Conservation (phyloP, 2,329 filamentous ascomycete species). For the Aspergillus sp. region DNA sequence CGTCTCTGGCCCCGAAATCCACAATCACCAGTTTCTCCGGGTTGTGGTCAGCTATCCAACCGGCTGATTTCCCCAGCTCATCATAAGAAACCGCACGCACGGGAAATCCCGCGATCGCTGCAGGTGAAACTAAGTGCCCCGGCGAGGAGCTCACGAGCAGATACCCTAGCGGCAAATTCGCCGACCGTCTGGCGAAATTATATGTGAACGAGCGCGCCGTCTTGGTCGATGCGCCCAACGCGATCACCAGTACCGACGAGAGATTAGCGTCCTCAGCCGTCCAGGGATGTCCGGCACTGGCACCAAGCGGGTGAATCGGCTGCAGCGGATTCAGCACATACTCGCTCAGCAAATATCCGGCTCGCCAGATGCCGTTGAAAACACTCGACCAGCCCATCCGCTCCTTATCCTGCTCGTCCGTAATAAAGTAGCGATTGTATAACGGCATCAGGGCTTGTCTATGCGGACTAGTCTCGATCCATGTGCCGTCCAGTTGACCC, state of each 20-base stretch:
- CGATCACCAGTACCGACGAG: constrained; percentile 33
- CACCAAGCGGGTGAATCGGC: constrained; percentile 11
- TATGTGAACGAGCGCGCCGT: constrained; percentile 22
- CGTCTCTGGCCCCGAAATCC: background rate
- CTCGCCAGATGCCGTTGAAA: constrained; percentile 25
- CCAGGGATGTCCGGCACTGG: constrained; percentile 26
- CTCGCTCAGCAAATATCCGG: constrained; percentile 31
- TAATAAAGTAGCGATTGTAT: constrained; percentile 45
- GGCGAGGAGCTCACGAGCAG: constrained; percentile 12
- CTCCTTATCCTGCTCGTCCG: constrained; percentile 4
- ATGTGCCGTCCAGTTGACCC: constrained; percentile 25
- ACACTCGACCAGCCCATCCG: constrained; percentile 22
- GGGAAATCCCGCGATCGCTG: background rate
- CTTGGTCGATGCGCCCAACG: constrained; percentile 29
- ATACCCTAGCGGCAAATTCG: constrained; percentile 5
- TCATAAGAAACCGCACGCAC: constrained; percentile 3
- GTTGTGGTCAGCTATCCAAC: constrained; percentile 8
- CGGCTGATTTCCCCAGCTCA: background rate
- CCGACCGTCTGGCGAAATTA: constrained; percentile 1
- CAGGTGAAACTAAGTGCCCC: background rate
- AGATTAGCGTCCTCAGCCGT: constrained; percentile 32
- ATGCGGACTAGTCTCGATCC: constrained; percentile 38
- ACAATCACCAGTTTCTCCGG: constrained; percentile 11
- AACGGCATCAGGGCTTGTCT: constrained; percentile 40
- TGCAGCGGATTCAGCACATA: constrained; percentile 28